A percentile compares a stretch with the other conserved stretches of the same genome.
Conservation (phyloP, 306 rosid genomes). For the Citrullus mucosospermus region DNA sequence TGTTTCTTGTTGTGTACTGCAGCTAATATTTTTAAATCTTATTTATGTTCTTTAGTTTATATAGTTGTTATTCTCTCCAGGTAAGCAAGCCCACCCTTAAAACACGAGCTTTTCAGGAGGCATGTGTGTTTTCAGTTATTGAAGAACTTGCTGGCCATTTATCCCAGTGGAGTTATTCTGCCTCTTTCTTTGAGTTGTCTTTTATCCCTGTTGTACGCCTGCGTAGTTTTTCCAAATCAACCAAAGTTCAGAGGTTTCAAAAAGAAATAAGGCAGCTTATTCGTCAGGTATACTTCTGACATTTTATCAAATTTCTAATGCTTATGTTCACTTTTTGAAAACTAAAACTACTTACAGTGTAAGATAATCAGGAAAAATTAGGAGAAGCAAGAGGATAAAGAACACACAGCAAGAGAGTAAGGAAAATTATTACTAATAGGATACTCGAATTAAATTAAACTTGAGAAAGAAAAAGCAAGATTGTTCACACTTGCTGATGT, state of each 20-base stretch:
- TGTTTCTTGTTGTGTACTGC: neutral
- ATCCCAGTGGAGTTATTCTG: conserved; percentile 84
- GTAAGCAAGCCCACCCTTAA: conserved; percentile 75
- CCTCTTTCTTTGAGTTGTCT: conserved; percentile 74
- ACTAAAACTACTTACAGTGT: neutral
- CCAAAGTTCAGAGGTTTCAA: conserved; percentile 79
- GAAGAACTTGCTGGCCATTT: conserved; percentile 90
- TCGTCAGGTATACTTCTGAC: conserved; percentile 42
- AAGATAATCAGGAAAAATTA: neutral
- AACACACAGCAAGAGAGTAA: neutral
- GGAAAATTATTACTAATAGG: neutral
- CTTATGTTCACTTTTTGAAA: neutral
- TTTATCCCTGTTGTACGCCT: conserved; percentile 65
- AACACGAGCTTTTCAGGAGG: conserved; percentile 95
- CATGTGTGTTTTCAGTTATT: conserved; percentile 74
- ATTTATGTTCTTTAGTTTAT: conserved; percentile 5
- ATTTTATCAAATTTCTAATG: neutral
- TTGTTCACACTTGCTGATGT: neutral
- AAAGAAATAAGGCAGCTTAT: conserved; percentile 65
- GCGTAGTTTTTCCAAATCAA: conserved; percentile 68
- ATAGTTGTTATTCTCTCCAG: conserved; percentile 25
- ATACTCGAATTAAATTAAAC: neutral
- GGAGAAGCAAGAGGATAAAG: neutral
- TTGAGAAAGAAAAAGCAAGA: neutral
- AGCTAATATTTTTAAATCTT: neutral